phyloP scores from a whole-genome alignment of 2,329 filamentous ascomycete species.

The Zalaria obscura region DNA sequence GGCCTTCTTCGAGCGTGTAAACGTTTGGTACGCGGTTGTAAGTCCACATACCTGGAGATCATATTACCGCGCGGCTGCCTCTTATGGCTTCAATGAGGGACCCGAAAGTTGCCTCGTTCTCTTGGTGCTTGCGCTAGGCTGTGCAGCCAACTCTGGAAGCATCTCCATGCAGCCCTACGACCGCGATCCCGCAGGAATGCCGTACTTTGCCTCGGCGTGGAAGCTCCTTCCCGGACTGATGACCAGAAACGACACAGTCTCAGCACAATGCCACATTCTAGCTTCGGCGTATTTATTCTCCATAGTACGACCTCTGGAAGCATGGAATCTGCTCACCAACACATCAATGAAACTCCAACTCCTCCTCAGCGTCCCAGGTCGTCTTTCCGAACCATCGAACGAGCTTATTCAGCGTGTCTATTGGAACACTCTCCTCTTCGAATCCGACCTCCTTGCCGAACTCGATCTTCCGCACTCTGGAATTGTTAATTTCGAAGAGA shows the following conservation, averaged over 20 bases:
- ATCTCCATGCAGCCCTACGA: slow-evolving; percentile 57
- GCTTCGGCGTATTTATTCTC: slow-evolving; percentile 75
- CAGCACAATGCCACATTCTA: slow-evolving; percentile 67
- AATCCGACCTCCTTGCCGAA: slow-evolving; percentile 65
- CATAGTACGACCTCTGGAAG: slow-evolving; percentile 66
- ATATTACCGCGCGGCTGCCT: slow-evolving; percentile 61
- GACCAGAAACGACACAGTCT: slow-evolving; percentile 64
- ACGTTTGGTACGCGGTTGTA: slow-evolving; percentile 75
- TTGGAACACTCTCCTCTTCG: slow-evolving; percentile 71
- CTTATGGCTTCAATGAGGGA: slow-evolving; percentile 62
- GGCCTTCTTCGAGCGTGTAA: slow-evolving; percentile 68
- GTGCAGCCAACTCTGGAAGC: slow-evolving; percentile 61
- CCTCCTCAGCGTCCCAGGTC: slow-evolving; percentile 57
- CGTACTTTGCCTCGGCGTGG: slow-evolving; percentile 74
- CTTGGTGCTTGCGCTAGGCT: slow-evolving; percentile 61
- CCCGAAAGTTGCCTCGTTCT: slow-evolving; percentile 73
- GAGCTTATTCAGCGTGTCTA: slow-evolving; percentile 67
- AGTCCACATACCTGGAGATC: slow-evolving; percentile 69
- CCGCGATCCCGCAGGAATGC: slow-evolving; percentile 59
- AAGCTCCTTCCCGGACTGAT: slow-evolving; percentile 62
- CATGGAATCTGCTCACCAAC: slow-evolving; percentile 67
- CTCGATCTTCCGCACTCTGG: slow-evolving; percentile 71
- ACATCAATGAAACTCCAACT: slow-evolving; percentile 73
- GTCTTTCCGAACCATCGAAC: slow-evolving; percentile 54
- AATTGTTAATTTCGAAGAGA: slow-evolving; percentile 69